Percentiles rank a stretch among this genome's conserved stretches.
phyloP scores from a whole-genome alignment of 345 rosid species.

The Aquilaria sinensis region DNA sequence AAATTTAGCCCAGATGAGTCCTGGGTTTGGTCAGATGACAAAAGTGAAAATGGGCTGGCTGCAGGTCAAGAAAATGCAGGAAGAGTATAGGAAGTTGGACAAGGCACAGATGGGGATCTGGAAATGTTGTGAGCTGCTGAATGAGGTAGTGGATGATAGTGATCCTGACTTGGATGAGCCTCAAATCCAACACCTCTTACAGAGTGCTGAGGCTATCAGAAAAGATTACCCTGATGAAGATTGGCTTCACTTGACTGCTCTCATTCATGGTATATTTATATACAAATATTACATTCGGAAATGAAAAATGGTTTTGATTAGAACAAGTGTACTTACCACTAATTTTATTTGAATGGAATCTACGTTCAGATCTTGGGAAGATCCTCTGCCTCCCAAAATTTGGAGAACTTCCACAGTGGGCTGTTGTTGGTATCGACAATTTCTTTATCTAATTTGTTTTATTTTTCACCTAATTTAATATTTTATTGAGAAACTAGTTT shows the following conservation, averaged over 20 bases:
- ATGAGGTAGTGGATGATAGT: constrained; percentile 57
- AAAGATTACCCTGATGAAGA: constrained; percentile 59
- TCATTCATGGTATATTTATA: constrained; percentile 42
- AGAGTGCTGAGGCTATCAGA: constrained; percentile 63
- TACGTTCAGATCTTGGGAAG: constrained; percentile 36
- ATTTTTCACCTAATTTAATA: too few species aligned
- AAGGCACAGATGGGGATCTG: constrained; percentile 65
- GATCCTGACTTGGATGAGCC: constrained; percentile 77
- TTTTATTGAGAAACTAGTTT: too few species aligned
- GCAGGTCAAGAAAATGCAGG: constrained; percentile 46
- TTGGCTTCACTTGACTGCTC: constrained; percentile 67
- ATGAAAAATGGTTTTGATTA: background rate
- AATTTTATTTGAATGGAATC: background rate
- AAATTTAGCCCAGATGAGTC: too few species aligned
- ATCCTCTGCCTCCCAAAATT: constrained; percentile 34
- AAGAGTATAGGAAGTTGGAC: constrained; percentile 38
- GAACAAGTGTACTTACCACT: background rate
- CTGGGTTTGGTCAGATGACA: too few species aligned
- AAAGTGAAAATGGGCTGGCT: too few species aligned
- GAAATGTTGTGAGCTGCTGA: constrained; percentile 62
- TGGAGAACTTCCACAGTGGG: constrained; percentile 44
- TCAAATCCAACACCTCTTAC: constrained; percentile 61
- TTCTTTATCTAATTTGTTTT: too few species aligned
- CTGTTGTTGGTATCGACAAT: constrained; percentile 23
- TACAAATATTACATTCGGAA: background rate